Evolutionary conservation across 306 rosid species (phyloP).

Genomic region (Cucumis cinereus): DNA sequence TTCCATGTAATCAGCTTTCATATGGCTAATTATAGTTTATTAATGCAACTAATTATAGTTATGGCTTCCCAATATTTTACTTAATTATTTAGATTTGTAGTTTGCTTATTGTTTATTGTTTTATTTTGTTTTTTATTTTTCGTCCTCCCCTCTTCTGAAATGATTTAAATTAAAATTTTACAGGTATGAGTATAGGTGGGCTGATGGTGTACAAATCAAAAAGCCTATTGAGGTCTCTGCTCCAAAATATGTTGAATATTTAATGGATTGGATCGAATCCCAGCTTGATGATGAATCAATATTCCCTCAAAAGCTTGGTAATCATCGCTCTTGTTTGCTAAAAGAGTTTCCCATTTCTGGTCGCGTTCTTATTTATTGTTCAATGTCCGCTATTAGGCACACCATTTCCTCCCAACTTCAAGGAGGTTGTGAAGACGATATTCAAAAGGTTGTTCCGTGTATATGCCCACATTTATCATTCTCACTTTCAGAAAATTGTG

Average conservation of each 20-base stretch:
- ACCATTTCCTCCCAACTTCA: slow-evolving; percentile 83
- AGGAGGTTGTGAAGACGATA: slow-evolving; percentile 96
- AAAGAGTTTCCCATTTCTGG: not conserved
- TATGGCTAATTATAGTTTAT: not conserved
- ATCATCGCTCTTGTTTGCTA: not conserved
- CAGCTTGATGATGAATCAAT: slow-evolving; percentile 98
- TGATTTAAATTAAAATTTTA: slow-evolving; percentile 1
- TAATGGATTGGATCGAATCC: slow-evolving; percentile 97
- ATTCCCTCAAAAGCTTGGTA: slow-evolving; percentile 99
- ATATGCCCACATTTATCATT: slow-evolving; percentile 96
- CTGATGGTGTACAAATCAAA: slow-evolving; percentile 95
- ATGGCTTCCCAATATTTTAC: not conserved
- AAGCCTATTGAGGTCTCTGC: slow-evolving; percentile 99
- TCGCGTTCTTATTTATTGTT: not conserved
- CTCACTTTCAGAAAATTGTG: slow-evolving; percentile 98
- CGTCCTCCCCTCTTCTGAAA: not conserved
- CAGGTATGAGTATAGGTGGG: slow-evolving; percentile 99
- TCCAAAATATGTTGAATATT: slow-evolving; percentile 95
- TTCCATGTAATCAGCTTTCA: not conserved
- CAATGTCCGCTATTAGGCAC: slow-evolving; percentile 43
- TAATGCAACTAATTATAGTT: not conserved
- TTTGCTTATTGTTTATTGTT: not conserved
- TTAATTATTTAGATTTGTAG: not conserved
- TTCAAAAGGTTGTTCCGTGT: slow-evolving; percentile 93
- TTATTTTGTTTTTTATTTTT: not conserved